Evolutionary conservation across 2,329 filamentous ascomycete species (phyloP), one percentile per base, ranked within the genome.

Genomic region (Tolypocladium album): DNA sequence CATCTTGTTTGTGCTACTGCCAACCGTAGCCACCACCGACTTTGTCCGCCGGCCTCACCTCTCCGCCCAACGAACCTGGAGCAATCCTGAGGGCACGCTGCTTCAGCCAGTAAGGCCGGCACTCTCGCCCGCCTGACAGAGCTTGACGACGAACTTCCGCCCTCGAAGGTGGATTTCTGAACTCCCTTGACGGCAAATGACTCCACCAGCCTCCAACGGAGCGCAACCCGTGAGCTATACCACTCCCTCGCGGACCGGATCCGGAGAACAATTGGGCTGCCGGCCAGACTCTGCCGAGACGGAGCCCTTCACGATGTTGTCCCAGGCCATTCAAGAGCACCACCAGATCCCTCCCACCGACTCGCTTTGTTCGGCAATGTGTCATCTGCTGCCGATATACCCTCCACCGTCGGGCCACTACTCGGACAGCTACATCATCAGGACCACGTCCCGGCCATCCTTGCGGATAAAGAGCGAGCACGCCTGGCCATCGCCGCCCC

Each of bases 401-500:
- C 60, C 60, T 55, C 45, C 65, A 58, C 60, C 61, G 43, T 61
- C 64, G 55, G 59, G 58, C 60, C 63, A 65, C 56, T 42, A 24
- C 47, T 55, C 58, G 6, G 60, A 62, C 62, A 58, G 42, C 59
- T 60, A 38, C 52, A 58, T 38, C 58, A 39, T 40, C 57, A 56
- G 61, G 58, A 36, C 59, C 22, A 39, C 59, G 6, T 45, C 57
- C 40, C 43, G 40, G 58, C 45, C 60, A 36, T 61, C 57, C 40
- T 58, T 62, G 36, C 50, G 38, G 40, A 36, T 56, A 59, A 39
- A 66, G 62, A 61, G 62, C 59, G 57, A 57, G 50, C 62, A 68
- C 58, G 60, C 63, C 56, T 74, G 73, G 69, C 68, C 71, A 42
- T 77, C 74, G 34, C 74, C 76, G 38, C 74, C 72, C 13, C 68